phyloP scores from a whole-genome alignment of 495 filamentous ascomycete genomes.

The Cenococcum geophilum region DNA sequence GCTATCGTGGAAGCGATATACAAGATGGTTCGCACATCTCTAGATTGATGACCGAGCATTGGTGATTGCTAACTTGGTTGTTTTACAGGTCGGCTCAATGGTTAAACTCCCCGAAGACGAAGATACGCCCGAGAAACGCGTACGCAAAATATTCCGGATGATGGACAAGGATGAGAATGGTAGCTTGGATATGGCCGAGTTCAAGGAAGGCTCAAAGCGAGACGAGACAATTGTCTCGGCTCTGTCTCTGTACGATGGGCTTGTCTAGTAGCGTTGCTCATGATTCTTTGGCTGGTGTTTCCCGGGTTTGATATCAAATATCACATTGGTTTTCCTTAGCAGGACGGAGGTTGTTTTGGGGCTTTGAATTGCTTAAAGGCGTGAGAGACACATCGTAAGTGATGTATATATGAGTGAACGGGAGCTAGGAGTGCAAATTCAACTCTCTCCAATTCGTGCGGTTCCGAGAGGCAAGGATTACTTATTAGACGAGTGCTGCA shows the following conservation, averaged over 20 bases:
- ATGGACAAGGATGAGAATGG: slow-evolving; percentile 99
- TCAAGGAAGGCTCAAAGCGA: slow-evolving; percentile 97
- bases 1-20: slow-evolving; percentile 98
- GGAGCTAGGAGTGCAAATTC: background rate
- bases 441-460: background rate
- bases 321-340: slow-evolving; percentile 15
- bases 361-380: background rate
- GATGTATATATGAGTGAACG: background rate
- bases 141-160: slow-evolving; percentile 97
- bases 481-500: too few relatives aligned
- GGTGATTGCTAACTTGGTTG: background rate
- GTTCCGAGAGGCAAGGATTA: background rate
- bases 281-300: slow-evolving; percentile 20
- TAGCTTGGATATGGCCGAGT: slow-evolving; percentile 86
- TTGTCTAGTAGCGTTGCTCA: slow-evolving; percentile 56
- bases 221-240: slow-evolving; percentile 99
- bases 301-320: slow-evolving; percentile 3
- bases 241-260: slow-evolving; percentile 88
- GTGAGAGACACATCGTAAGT: background rate
- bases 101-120: slow-evolving; percentile 98
- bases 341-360: slow-evolving; percentile 12
- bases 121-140: slow-evolving; percentile 97
- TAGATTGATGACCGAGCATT: background rate
- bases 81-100: slow-evolving; percentile 85
- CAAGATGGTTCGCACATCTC: slow-evolving; percentile 75